Evolutionary conservation across 257 asterid species (phyloP).

Genomic region (Nicotiana knightiana): DNA sequence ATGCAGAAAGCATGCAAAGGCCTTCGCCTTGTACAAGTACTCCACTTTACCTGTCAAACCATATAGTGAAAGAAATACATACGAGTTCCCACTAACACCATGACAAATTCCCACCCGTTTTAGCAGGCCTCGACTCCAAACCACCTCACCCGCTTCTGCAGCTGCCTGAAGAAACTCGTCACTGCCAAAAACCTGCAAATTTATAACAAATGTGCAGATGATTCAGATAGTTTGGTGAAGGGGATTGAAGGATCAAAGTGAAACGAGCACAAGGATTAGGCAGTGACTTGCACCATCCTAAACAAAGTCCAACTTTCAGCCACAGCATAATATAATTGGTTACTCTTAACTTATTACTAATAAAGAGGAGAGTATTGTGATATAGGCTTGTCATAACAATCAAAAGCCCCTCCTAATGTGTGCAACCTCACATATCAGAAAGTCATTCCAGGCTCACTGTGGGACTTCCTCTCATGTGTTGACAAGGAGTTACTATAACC

Average conservation of each 20-base stretch:
- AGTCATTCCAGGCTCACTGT: background rate
- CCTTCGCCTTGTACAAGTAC: slow-evolving; percentile 64
- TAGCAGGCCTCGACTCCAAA: slow-evolving; percentile 74
- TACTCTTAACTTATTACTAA: background rate
- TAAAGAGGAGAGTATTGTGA: background rate
- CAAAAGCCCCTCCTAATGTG: background rate
- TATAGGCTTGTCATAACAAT: background rate
- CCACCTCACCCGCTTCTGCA: slow-evolving; percentile 64
- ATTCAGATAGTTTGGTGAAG: background rate
- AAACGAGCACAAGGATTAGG: background rate
- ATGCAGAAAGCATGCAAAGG: slow-evolving; percentile 62
- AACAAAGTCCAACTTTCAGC: background rate
- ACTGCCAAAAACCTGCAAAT: slow-evolving; percentile 50
- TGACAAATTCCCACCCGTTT: slow-evolving; percentile 83
- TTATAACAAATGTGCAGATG: background rate
- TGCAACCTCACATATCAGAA: background rate
- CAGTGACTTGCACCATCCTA: background rate
- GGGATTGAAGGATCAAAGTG: background rate
- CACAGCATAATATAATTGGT: background rate
- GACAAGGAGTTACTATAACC: background rate
- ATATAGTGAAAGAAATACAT: slow-evolving; percentile 66
- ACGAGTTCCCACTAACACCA: slow-evolving; percentile 78
- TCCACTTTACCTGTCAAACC: slow-evolving; percentile 57
- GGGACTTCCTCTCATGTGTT: background rate
- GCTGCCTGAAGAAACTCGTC: slow-evolving; percentile 71